Evolutionary conservation across 2,329 filamentous ascomycete genomes (phyloP).

Genomic region (Penicillium sp.): DNA sequence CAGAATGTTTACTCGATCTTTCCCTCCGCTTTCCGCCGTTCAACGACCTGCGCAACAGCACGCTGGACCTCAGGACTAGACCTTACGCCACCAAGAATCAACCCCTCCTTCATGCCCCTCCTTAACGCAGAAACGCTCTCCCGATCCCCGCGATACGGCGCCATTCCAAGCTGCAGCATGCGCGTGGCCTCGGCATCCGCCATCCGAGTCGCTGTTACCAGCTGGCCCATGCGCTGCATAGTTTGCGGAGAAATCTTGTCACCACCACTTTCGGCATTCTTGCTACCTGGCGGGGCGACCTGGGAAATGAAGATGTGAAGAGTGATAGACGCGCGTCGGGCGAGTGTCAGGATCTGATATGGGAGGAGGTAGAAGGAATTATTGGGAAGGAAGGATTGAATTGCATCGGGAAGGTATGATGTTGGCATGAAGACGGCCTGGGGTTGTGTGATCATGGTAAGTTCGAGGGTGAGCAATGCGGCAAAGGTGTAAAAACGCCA

Average conservation of each 20-base stretch:
- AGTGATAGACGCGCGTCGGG: conserved; percentile 74
- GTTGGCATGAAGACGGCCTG: conserved; percentile 39
- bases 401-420: conserved; percentile 29
- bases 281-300: conserved; percentile 66
- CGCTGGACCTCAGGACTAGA: conserved; percentile 79
- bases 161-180: conserved; percentile 74
- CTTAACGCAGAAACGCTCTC: conserved; percentile 64
- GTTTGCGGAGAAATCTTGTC: conserved; percentile 47
- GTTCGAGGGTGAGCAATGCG: conserved; percentile 57
- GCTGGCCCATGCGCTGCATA: conserved; percentile 64
- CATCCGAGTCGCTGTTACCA: conserved; percentile 61
- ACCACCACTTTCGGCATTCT: conserved; percentile 30
- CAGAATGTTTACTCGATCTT: background rate
- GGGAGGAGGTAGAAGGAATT: conserved; percentile 62
- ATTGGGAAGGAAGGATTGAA: conserved; percentile 35
- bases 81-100: conserved; percentile 82
- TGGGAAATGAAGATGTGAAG: conserved; percentile 82
- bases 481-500: conserved; percentile 56
- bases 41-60: conserved; percentile 69
- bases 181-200: conserved; percentile 69
- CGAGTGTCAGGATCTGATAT: conserved; percentile 77
- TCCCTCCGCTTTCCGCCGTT: conserved; percentile 45
- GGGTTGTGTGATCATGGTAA: conserved; percentile 57
- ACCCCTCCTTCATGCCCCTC: conserved; percentile 76
- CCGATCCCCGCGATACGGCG: conserved; percentile 75